Conservation (phyloP, 2,329 filamentous ascomycete genomes). For the Graphilbum fragrans region DNA sequence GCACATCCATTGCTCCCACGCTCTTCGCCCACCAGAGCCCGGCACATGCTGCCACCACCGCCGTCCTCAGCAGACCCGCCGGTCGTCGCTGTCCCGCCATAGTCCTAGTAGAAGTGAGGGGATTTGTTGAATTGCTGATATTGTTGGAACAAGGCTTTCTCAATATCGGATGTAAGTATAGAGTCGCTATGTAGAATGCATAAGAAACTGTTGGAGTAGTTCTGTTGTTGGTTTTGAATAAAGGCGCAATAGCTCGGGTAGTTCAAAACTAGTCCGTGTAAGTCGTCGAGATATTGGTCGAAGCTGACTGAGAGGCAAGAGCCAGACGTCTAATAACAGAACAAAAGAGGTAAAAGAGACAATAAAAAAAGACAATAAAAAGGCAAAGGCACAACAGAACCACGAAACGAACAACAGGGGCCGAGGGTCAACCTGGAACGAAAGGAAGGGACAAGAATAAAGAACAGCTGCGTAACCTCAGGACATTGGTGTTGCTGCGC, state of each 20-base stretch:
- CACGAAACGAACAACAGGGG: constrained; percentile 23
- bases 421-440: constrained; percentile 49
- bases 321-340: too few relatives aligned
- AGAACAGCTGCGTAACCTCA: too few relatives aligned
- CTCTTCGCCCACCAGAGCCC: constrained; percentile 24
- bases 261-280: too few relatives aligned
- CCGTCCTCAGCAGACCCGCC: constrained; percentile 7
- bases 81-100: constrained; percentile 7
- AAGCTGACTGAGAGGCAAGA: too few relatives aligned
- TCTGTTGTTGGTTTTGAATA: too few relatives aligned
- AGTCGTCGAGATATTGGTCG: too few relatives aligned
- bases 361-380: constrained; percentile 14
- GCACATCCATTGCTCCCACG: constrained; percentile 55
- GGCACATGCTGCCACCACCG: constrained; percentile 10
- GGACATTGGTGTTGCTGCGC: not conserved
- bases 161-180: too few relatives aligned
- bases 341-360: constrained; percentile 9
- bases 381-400: constrained; percentile 6
- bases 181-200: too few relatives aligned
- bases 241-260: too few relatives aligned
- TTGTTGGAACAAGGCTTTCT: too few relatives aligned
- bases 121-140: too few relatives aligned
- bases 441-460: constrained; percentile 21
- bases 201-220: too few relatives aligned
- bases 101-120: not conserved